These are phyloP conservation scores for Boletus rubescentipes DNA, from an alignment of 768 basidiomycete species.

Conservation along the genomic window DNA sequence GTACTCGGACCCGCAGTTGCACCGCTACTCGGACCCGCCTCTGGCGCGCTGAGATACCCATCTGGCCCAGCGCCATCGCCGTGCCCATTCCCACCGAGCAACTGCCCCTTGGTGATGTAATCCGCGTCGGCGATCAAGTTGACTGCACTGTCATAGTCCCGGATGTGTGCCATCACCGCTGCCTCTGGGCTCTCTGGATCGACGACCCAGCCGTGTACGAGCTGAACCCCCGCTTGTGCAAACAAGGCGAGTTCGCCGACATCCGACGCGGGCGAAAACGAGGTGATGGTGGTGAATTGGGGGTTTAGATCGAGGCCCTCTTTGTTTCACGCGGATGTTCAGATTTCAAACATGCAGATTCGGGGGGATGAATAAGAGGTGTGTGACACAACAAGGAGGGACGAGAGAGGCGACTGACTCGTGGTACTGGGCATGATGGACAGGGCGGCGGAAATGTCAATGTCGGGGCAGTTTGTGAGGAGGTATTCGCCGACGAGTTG, in stretches of 20 bases:
- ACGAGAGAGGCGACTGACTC: constrained; percentile 46
- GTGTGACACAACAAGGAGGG: neutral
- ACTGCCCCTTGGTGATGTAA: constrained; percentile 60
- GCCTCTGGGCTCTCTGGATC: constrained; percentile 54
- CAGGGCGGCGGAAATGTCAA: constrained; percentile 33
- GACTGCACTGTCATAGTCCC: constrained; percentile 75
- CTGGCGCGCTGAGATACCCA: neutral
- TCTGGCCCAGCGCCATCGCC: neutral
- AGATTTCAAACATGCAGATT: too few relatives aligned
- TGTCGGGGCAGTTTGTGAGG: constrained; percentile 48
- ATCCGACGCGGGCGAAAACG: constrained; percentile 63
- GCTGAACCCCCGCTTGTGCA: constrained; percentile 71
- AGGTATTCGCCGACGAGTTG: constrained; percentile 84
- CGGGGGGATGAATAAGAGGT: neutral
- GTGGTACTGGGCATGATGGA: constrained; percentile 59
- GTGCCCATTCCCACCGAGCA: constrained; percentile 37
- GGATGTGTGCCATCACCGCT: constrained; percentile 45
- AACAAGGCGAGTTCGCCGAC: constrained; percentile 86
- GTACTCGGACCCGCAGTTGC: neutral
- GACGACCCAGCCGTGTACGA: constrained; percentile 82
- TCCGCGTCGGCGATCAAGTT: constrained; percentile 79
- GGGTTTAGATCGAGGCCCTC: constrained; percentile 87
- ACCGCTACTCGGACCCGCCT: neutral
- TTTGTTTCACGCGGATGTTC: too few relatives aligned
- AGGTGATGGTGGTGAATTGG: constrained; percentile 64